A percentile compares a stretch with the other conserved stretches of the same genome.
These are phyloP conservation scores for Neophaeococcomyces mojaviensis DNA, from an alignment of 2,329 filamentous ascomycete genomes.

Conservation along the genomic window DNA sequence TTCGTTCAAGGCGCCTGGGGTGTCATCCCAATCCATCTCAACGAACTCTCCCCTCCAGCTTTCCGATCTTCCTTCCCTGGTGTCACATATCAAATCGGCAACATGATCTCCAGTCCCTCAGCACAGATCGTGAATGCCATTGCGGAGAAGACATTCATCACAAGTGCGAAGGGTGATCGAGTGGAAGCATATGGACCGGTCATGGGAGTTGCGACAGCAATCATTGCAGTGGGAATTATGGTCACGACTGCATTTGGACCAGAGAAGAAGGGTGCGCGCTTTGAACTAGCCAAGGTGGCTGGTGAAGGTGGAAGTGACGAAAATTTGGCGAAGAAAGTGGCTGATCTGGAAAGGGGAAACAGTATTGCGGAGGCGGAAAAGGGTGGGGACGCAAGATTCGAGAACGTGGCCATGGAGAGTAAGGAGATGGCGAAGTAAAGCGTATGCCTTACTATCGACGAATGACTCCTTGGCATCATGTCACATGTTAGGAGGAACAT, in stretches of 20 bases:
- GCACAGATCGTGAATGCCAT: slow-evolving; percentile 73
- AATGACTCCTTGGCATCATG: no score
- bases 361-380: slow-evolving; percentile 2
- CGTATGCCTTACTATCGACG: slow-evolving; percentile 43
- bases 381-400: not conserved
- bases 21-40: slow-evolving; percentile 65
- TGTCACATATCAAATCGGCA: slow-evolving; percentile 69
- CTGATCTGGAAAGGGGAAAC: not conserved
- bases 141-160: slow-evolving; percentile 55
- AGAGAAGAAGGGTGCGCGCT: slow-evolving; percentile 64
- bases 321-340: slow-evolving; percentile 1
- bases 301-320: slow-evolving; percentile 25
- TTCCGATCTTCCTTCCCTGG: slow-evolving; percentile 70
- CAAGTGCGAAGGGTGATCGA: slow-evolving; percentile 41
- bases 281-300: slow-evolving; percentile 54
- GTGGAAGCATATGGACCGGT: slow-evolving; percentile 66
- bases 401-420: no score
- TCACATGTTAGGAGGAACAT: no score
- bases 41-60: slow-evolving; percentile 65
- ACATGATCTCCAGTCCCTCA: slow-evolving; percentile 61
- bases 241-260: slow-evolving; percentile 63
- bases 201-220: slow-evolving; percentile 70
- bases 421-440: slow-evolving; percentile 52
- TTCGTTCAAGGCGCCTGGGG: slow-evolving; percentile 65
- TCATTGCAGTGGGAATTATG: slow-evolving; percentile 63